Base-by-base conservation (phyloP, 352 stramenopile species). In the Phytophthora vignae region DNA sequence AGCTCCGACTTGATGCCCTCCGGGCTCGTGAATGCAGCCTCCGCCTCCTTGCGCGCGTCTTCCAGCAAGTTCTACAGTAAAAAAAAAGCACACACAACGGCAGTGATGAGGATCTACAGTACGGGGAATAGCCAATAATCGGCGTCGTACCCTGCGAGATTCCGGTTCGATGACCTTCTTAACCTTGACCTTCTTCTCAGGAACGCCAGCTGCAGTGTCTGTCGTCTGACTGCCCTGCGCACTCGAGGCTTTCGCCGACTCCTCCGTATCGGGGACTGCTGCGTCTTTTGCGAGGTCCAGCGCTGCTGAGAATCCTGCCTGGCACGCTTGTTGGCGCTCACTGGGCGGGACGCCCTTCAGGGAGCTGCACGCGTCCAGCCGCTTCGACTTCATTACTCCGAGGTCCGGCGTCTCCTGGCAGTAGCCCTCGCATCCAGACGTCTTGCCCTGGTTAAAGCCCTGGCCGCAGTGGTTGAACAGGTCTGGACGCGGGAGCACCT, bases 401-500 rank as follows among this genome's bases (percentile, higher is more conserved):
- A 73, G 7, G 48, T 84, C 55, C 31, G 79, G 71, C 0, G 42
- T 50, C 15, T 54, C 15, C 17, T 64, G 21, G 69, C 80, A 87
- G 54, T 73, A 87, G 11, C 76, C 77, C 46, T 72, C 76, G 27
- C 80, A 87, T 6, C 75, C 80, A 5, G 72, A 78, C 3, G 63
- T 64, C 42, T 78, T 78, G 44, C 80, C 78, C 59, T 55, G 71
- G 61, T 78, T 82, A 64, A 75, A 88, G 12, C 80, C 80, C 27
- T 88, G 69, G 8, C 81, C 72, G 65, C 80, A 88, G 64, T 82
- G 74, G 44, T 79, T 83, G 71, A 81, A 88, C 67, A 88, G 73
- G 42, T 88, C 80, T 1, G 78, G 80, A n/a, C 80, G 78, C 0
- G 80, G 80, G 19, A 88, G 76, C 10, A 56, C 71, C 44, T 83